phyloP scores from a whole-genome alignment of 2,329 filamentous ascomycete species.

The Xylaria multiplex region DNA sequence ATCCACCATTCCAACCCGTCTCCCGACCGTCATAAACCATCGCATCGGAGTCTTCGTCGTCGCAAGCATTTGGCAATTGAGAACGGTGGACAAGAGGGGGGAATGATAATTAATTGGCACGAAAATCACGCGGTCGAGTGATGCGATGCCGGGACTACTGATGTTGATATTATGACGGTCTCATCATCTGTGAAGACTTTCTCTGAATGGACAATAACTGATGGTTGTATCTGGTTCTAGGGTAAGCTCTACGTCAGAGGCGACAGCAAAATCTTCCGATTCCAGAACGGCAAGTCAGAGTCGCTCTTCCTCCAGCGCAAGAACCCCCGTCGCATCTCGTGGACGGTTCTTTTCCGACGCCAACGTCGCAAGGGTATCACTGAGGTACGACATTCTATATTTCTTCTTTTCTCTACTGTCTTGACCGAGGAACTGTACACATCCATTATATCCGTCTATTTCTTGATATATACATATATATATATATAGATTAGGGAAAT shows the following conservation, averaged over 20 bases:
- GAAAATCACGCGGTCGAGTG: background rate
- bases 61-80: conserved; percentile 14
- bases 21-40: conserved; percentile 40
- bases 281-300: conserved; percentile 99
- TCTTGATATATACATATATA: background rate
- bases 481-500: background rate
- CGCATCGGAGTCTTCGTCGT: conserved; percentile 39
- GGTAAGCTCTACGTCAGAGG: conserved; percentile 99
- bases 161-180: conserved; percentile 24
- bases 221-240: conserved; percentile 57
- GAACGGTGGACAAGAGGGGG: background rate
- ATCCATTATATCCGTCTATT: background rate
- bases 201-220: conserved; percentile 17
- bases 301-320: conserved; percentile 99
- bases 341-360: conserved; percentile 97
- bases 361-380: conserved; percentile 99
- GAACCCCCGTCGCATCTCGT: conserved; percentile 99
- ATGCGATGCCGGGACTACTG: conserved; percentile 22
- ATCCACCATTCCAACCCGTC: conserved; percentile 27
- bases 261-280: conserved; percentile 99
- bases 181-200: background rate
- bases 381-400: conserved; percentile 77
- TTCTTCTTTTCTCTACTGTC: background rate
- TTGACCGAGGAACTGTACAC: background rate
- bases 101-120: background rate